phyloP scores from a whole-genome alignment of 768 basidiomycete species.

The Mycena pura region DNA sequence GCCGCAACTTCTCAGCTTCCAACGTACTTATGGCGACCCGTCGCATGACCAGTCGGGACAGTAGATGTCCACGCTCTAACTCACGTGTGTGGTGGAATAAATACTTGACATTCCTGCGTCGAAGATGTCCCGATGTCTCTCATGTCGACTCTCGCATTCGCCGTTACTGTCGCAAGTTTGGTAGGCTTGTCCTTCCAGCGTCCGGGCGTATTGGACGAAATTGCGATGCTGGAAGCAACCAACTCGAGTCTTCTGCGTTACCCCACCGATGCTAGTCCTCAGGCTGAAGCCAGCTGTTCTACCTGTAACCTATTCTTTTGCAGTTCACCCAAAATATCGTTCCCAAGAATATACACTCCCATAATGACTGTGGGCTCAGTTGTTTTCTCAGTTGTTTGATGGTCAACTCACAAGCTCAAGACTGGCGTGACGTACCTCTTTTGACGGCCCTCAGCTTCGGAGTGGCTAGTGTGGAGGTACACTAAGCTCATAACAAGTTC shows the following conservation, averaged over 20 bases:
- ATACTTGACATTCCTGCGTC: background rate
- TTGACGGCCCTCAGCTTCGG: constrained; percentile 55
- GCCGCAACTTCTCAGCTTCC: no score
- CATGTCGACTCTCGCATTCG: background rate
- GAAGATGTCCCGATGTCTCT: background rate
- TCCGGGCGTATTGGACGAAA: constrained; percentile 28
- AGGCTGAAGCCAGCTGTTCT: no score
- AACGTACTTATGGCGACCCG: background rate
- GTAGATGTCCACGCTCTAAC: background rate
- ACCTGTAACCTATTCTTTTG: background rate
- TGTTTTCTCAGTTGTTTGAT: background rate
- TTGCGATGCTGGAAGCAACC: constrained; percentile 35
- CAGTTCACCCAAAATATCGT: constrained; percentile 55
- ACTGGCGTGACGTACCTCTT: constrained; percentile 60
- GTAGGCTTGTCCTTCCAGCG: constrained; percentile 1
- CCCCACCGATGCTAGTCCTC: constrained; percentile 40
- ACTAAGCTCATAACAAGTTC: no score
- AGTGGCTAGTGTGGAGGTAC: constrained; percentile 58
- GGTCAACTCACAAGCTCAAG: constrained; percentile 34
- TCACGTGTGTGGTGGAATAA: background rate
- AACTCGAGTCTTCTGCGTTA: constrained; percentile 49
- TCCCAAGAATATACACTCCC: constrained; percentile 58
- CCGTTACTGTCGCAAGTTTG: background rate
- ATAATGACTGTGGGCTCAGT: constrained; percentile 55
- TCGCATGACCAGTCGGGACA: background rate